phyloP scores from a whole-genome alignment of 306 rosid genomes.

The Dalbergia cochinchinensis region DNA sequence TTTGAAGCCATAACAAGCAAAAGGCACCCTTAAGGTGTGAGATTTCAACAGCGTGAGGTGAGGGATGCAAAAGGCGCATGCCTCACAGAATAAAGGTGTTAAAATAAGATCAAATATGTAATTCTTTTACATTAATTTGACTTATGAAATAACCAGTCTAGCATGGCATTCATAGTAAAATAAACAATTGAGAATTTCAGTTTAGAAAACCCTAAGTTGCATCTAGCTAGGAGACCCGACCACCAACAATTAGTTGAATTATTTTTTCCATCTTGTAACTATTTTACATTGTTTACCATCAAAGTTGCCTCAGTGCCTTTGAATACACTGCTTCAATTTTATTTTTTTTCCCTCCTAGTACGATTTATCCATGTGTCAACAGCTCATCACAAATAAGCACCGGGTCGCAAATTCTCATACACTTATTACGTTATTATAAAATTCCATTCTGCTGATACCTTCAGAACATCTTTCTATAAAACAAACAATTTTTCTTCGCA shows the following conservation, averaged over 20 bases:
- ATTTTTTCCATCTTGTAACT: no score
- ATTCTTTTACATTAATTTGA: background rate
- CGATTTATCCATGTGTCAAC: background rate
- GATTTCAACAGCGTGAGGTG: background rate
- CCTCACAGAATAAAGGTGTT: background rate
- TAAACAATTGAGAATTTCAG: background rate
- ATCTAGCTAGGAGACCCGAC: background rate
- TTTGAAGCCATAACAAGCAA: background rate
- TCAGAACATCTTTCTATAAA: background rate
- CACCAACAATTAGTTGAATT: background rate
- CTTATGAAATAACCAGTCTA: background rate
- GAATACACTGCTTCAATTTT: background rate
- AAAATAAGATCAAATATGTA: background rate
- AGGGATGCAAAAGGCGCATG: background rate
- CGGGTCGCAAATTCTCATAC: background rate
- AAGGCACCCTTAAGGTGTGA: background rate
- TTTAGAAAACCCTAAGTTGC: slow-evolving; percentile 14
- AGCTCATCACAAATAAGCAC: background rate
- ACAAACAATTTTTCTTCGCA: background rate
- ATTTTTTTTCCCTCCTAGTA: no score
- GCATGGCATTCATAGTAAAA: background rate
- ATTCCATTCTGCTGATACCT: background rate
- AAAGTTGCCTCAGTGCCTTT: background rate
- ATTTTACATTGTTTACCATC: background rate
- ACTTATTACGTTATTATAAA: background rate